phyloP scores from a whole-genome alignment of 768 basidiomycete species.

The Mycena chlorophos region DNA sequence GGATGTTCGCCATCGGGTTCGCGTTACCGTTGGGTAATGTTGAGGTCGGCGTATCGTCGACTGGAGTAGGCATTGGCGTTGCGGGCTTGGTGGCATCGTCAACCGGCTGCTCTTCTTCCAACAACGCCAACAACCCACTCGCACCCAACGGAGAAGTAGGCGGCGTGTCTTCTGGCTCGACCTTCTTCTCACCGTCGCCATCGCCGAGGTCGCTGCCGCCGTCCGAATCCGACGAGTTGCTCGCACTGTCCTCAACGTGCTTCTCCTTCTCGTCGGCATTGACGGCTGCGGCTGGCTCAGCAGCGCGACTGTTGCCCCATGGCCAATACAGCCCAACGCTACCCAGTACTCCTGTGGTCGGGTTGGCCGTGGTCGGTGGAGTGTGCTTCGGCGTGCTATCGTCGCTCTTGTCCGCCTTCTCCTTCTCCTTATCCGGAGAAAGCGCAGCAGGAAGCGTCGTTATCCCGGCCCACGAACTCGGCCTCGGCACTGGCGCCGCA shows the following conservation, averaged over 20 bases:
- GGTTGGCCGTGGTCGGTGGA: not conserved
- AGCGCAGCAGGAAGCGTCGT: slow-evolving; percentile 34
- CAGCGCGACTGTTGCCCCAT: slow-evolving; percentile 5
- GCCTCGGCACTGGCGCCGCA: slow-evolving; percentile 27
- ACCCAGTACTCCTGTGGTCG: slow-evolving; percentile 2
- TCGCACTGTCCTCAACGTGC: no score
- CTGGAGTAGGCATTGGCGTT: no score
- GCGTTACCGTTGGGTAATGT: no score
- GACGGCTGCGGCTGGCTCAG: not conserved
- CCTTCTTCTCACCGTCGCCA: not conserved
- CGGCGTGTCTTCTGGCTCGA: slow-evolving; percentile 13
- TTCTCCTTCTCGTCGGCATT: not conserved
- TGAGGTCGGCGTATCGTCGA: no score
- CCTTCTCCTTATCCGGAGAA: slow-evolving; percentile 27
- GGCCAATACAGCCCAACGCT: slow-evolving; percentile 22
- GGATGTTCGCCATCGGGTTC: not conserved
- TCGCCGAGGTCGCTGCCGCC: slow-evolving; percentile 23
- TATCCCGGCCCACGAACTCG: slow-evolving; percentile 27
- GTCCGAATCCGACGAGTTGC: slow-evolving; percentile 10
- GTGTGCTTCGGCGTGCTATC: not conserved
- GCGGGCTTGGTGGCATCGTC: no score
- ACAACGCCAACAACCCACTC: slow-evolving; percentile 4
- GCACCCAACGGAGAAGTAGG: slow-evolving; percentile 18
- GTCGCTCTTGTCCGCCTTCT: slow-evolving; percentile 21
- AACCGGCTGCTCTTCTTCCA: no score